Percentiles rank a stretch among this genome's conserved stretches.
phyloP scores from a whole-genome alignment of 2,329 filamentous ascomycete species.

The Arthrobotrys iridis region DNA sequence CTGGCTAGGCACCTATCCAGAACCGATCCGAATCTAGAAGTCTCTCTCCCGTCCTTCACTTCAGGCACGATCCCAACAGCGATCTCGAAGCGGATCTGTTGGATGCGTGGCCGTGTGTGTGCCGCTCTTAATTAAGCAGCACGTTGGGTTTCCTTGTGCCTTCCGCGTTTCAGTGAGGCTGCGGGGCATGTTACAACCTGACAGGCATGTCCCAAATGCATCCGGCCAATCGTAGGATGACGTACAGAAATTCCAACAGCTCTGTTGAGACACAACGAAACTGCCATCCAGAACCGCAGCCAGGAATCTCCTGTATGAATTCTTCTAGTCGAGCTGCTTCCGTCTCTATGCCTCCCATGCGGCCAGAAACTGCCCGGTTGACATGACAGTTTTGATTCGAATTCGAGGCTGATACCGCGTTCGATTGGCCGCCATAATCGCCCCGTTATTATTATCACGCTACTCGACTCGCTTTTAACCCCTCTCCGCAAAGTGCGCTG shows the following conservation, averaged over 20 bases:
- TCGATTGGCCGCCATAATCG: conserved; percentile 17
- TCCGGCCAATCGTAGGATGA: conserved; percentile 31
- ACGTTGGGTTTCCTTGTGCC: not conserved
- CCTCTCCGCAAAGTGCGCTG: conserved; percentile 17
- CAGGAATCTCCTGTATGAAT: not conserved
- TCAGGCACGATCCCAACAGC: not conserved
- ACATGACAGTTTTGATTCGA: conserved; percentile 22
- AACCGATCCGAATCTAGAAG: not conserved
- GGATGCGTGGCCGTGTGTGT: not conserved
- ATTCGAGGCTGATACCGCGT: conserved; percentile 9
- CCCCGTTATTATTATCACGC: conserved; percentile 38
- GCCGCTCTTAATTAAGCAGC: conserved; percentile 1
- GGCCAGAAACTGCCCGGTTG: conserved; percentile 35
- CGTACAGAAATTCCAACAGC: conserved; percentile 39
- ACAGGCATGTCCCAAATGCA: conserved; percentile 10
- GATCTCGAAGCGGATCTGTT: not conserved
- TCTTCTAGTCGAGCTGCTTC: conserved; percentile 12
- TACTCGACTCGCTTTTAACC: not conserved
- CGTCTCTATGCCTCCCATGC: not conserved
- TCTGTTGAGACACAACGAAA: conserved; percentile 44
- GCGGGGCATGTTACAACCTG: conserved; percentile 16
- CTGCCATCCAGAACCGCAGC: conserved; percentile 1
- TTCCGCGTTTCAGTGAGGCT: conserved; percentile 13
- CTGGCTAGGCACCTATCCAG: not conserved
- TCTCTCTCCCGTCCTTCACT: not conserved